Evolutionary conservation across 1,139 yeast species (phyloP).

Genomic region (Yamadazyma triangularis): DNA sequence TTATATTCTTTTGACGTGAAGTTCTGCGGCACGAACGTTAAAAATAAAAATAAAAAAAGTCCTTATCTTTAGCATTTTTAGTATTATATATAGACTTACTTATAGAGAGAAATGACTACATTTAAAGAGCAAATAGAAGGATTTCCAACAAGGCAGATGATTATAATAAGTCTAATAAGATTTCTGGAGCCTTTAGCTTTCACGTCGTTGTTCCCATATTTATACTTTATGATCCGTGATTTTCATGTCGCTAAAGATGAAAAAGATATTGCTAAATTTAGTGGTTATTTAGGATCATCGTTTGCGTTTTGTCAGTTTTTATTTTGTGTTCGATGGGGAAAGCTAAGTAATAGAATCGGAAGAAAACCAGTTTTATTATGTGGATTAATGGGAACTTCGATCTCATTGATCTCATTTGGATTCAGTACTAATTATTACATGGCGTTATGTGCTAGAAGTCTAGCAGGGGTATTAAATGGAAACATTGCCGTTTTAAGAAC

Average conservation of each 20-base stretch:
- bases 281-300: conserved; percentile 53
- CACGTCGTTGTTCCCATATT: conserved; percentile 58
- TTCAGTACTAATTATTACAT: conserved; percentile 43
- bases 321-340: conserved; percentile 57
- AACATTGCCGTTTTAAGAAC: conserved; percentile 59
- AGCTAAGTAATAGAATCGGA: conserved; percentile 49
- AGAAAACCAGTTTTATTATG: conserved; percentile 48
- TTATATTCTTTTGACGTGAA: too few relatives aligned
- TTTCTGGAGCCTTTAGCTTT: conserved; percentile 60
- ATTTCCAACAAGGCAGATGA: conserved; percentile 49
- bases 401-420: conserved; percentile 48
- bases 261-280: conserved; percentile 49
- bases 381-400: conserved; percentile 49
- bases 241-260: conserved; percentile 48
- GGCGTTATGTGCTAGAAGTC: conserved; percentile 48
- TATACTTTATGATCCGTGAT: conserved; percentile 58
- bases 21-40: too few relatives aligned
- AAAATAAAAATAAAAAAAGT: too few relatives aligned
- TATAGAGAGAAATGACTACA: conserved; percentile 1
- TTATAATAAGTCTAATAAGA: conserved; percentile 41
- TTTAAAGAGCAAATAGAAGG: conserved; percentile 21
- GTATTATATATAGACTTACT: too few relatives aligned
- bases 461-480: conserved; percentile 56
- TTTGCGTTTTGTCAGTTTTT: conserved; percentile 53
- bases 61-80: too few relatives aligned